A percentile compares a stretch with the other conserved stretches of the same genome.
These are phyloP conservation scores for Cucurbita pepo DNA, from an alignment of 306 rosid species.

Conservation along the genomic window DNA sequence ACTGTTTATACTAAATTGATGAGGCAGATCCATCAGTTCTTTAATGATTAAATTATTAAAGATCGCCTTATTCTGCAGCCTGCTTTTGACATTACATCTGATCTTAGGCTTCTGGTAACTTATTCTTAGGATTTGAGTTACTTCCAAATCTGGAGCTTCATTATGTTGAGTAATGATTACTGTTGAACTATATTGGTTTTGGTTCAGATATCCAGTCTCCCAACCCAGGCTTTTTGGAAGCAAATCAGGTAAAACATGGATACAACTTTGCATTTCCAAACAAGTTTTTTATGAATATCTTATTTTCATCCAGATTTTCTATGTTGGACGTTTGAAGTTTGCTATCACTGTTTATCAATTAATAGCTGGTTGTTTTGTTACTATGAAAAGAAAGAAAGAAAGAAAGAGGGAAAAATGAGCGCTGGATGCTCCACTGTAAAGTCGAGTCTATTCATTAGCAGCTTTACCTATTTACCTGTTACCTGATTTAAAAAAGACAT, in stretches of 20 bases:
- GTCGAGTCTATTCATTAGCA: no score
- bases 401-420: not conserved
- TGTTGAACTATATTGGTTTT: not conserved
- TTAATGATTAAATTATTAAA: not conserved
- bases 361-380: not conserved
- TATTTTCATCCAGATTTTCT: not conserved
- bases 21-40: not conserved
- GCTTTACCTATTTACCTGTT: no score
- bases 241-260: constrained; percentile 58
- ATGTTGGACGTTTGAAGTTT: not conserved
- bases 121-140: not conserved
- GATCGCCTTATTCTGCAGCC: constrained; percentile 40
- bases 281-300: not conserved
- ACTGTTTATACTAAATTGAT: not conserved
- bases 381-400: not conserved
- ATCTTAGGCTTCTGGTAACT: constrained; percentile 57
- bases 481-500: not conserved
- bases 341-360: not conserved
- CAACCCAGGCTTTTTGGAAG: constrained; percentile 81
- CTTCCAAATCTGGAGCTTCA: not conserved
- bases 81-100: constrained; percentile 49
- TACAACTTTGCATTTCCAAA: not conserved
- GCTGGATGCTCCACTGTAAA: not conserved
- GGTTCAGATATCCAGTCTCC: constrained; percentile 54
- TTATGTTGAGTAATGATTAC: not conserved